Conservation (phyloP, 306 rosid species). For the Sindora glabra region DNA sequence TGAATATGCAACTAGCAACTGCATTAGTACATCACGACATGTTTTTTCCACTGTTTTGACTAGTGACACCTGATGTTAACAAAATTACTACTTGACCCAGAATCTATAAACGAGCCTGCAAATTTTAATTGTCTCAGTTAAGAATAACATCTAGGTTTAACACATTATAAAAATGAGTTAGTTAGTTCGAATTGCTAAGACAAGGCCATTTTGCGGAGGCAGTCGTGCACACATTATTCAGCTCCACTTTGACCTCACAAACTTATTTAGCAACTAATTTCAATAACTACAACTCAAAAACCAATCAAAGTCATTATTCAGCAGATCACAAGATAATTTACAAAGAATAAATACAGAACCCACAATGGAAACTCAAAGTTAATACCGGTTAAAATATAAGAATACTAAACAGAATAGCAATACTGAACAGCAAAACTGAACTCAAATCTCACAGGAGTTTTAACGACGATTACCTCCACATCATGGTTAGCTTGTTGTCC, state of each 20-base stretch:
- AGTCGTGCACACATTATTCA: not conserved
- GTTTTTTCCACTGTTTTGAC: not conserved
- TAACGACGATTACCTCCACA: constrained; percentile 52
- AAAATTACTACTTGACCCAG: no score
- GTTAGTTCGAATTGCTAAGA: no score
- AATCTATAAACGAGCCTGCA: no score
- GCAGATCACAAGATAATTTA: constrained; percentile 30
- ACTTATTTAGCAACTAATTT: no score
- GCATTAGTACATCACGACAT: not conserved
- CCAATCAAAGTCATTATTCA: constrained; percentile 9
- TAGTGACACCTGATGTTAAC: no score
- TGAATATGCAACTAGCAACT: not conserved
- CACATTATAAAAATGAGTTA: no score
- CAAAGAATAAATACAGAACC: constrained; percentile 5
- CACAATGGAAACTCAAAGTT: not conserved
- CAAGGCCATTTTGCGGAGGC: no score
- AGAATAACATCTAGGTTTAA: not conserved
- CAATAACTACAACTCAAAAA: constrained; percentile 13
- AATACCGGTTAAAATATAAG: not conserved
- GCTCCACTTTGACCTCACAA: not conserved
- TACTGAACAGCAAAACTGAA: not conserved
- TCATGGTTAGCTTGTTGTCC: constrained; percentile 40
- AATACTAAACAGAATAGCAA: not conserved
- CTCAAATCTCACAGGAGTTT: constrained; percentile 48
- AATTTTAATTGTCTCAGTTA: not conserved